A percentile compares a stretch with the other conserved stretches of the same genome.
phyloP scores from a whole-genome alignment of 2,329 filamentous ascomycete species.

The Penicillium sp. region DNA sequence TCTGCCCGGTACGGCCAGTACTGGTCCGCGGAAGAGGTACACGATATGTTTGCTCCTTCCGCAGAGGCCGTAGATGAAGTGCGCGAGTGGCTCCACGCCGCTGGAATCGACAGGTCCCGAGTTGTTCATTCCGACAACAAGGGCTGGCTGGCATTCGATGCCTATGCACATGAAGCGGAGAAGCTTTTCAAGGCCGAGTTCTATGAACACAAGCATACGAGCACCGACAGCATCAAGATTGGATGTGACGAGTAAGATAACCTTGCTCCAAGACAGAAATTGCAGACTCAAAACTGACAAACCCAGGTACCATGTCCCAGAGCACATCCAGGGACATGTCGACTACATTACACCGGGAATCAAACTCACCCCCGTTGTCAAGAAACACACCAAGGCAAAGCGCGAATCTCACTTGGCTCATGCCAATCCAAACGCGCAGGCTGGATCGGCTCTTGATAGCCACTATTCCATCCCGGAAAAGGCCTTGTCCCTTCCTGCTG shows the following conservation, averaged over 20 bases:
- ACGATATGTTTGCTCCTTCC: slow-evolving; percentile 43
- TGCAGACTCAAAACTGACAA: background rate
- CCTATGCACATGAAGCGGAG: slow-evolving; percentile 55
- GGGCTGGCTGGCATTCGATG: slow-evolving; percentile 57
- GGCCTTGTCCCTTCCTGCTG: slow-evolving; percentile 18
- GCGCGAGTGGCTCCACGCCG: slow-evolving; percentile 53
- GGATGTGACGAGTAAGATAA: slow-evolving; percentile 38
- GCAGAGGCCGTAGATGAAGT: slow-evolving; percentile 51
- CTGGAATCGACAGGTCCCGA: slow-evolving; percentile 51
- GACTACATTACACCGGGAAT: slow-evolving; percentile 59
- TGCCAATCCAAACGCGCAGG: slow-evolving; percentile 5
- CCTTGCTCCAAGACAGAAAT: background rate
- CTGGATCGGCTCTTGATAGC: background rate
- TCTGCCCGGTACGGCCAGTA: slow-evolving; percentile 45
- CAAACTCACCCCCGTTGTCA: slow-evolving; percentile 43
- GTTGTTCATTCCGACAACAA: slow-evolving; percentile 52
- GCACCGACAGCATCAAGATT: slow-evolving; percentile 28
- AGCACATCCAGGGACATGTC: slow-evolving; percentile 48
- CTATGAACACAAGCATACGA: slow-evolving; percentile 49
- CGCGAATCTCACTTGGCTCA: slow-evolving; percentile 19
- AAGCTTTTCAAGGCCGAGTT: slow-evolving; percentile 54
- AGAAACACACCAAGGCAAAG: slow-evolving; percentile 24
- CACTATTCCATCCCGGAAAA: slow-evolving; percentile 13
- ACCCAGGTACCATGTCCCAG: slow-evolving; percentile 50
- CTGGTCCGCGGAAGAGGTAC: slow-evolving; percentile 45